A percentile compares a stretch with the other conserved stretches of the same genome.
Evolutionary conservation across 179 eudicot genomes (phyloP).

Genomic region (Heliamphora pulchella): DNA sequence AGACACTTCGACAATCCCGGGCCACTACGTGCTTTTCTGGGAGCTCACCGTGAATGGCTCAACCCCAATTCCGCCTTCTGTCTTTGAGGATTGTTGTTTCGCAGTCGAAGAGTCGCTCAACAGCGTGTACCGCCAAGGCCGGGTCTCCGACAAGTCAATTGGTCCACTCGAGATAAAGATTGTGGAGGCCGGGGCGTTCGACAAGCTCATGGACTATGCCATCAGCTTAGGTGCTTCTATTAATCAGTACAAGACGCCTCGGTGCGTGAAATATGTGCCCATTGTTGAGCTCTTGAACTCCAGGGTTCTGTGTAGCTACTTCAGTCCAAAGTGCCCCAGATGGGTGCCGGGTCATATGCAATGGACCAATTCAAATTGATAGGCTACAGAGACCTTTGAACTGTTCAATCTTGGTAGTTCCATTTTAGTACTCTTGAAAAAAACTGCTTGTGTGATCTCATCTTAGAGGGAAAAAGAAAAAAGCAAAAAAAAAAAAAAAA

Average conservation of each 20-base stretch:
- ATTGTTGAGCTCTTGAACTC: constrained; percentile 69
- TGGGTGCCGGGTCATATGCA: constrained; percentile 76
- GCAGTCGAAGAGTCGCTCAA: constrained; percentile 69
- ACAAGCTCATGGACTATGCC: constrained; percentile 80
- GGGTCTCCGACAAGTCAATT: constrained; percentile 69
- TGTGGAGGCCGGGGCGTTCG: constrained; percentile 69
- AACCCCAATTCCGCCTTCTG: constrained; percentile 49
- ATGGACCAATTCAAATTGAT: constrained; percentile 46
- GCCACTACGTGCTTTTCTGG: constrained; percentile 85
- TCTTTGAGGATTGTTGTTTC: constrained; percentile 71
- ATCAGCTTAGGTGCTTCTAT: constrained; percentile 81
- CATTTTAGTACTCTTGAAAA: neutral
- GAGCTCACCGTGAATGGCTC: constrained; percentile 46
- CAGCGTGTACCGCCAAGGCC: constrained; percentile 77
- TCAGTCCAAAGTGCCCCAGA: constrained; percentile 77
- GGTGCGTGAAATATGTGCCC: constrained; percentile 74
- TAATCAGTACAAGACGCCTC: constrained; percentile 79
- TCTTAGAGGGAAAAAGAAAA: neutral
- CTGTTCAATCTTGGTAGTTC: neutral
- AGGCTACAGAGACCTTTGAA: neutral
- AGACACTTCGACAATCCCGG: constrained; percentile 51
- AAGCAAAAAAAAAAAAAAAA: neutral
- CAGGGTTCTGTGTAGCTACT: constrained; percentile 45
- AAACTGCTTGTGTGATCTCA: neutral
- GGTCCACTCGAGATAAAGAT: constrained; percentile 73